These are phyloP conservation scores for Chlorociboria aeruginascens DNA, from an alignment of 495 filamentous ascomycete species.

Conservation along the genomic window DNA sequence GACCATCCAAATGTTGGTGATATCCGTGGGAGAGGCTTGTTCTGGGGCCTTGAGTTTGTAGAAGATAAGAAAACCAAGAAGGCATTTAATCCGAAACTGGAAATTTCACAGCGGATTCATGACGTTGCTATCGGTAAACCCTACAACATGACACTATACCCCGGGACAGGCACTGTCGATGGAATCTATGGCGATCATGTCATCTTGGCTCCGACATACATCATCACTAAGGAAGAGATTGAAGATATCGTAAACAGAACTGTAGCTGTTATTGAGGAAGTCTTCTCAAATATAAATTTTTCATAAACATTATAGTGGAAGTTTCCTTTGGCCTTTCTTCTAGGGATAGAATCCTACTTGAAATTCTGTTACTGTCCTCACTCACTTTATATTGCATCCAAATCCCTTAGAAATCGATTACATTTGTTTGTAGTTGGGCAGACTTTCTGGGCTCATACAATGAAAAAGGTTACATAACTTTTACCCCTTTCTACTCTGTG, in stretches of 20 bases:
- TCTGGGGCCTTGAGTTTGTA: slow-evolving; percentile 52
- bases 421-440: no score
- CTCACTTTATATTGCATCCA: no score
- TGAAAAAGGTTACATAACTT: no score
- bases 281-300: slow-evolving; percentile 8
- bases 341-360: no score
- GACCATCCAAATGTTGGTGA: slow-evolving; percentile 47
- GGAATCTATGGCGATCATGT: slow-evolving; percentile 63
- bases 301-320: no score
- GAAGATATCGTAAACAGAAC: slow-evolving; percentile 42
- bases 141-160: slow-evolving; percentile 58
- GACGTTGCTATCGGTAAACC: slow-evolving; percentile 36
- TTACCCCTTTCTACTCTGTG: no score
- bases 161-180: slow-evolving; percentile 54
- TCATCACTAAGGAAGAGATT: slow-evolving; percentile 47
- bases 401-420: no score
- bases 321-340: no score
- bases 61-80: slow-evolving; percentile 33
- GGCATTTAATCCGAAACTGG: slow-evolving; percentile 31
- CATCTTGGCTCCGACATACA: slow-evolving; percentile 66
- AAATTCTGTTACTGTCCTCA: no score
- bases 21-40: slow-evolving; percentile 51
- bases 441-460: no score
- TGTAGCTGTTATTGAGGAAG: slow-evolving; percentile 19
- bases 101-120: slow-evolving; percentile 37